Evolutionary conservation across 2,329 filamentous ascomycete species (phyloP).

Genomic region (Monilinia aucupariae): DNA sequence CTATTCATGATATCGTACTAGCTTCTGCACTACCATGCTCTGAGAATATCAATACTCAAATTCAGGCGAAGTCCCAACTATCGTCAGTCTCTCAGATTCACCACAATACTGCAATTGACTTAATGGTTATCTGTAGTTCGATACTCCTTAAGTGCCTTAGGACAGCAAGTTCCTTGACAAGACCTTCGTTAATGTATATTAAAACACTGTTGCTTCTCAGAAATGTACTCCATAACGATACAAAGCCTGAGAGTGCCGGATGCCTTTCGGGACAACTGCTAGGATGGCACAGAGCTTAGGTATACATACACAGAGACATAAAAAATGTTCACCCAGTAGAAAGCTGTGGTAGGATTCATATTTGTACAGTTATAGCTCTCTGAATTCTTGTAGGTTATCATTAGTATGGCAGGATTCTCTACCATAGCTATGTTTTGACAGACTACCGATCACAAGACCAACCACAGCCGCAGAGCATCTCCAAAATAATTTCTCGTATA

Average conservation of each 20-base stretch:
- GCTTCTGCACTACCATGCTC: not conserved
- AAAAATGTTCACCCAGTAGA: slow-evolving; percentile 9
- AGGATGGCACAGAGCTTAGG: slow-evolving; percentile 58
- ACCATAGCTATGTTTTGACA: not conserved
- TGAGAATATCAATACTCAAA: not conserved
- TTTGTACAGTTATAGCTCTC: not conserved
- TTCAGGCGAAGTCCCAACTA: not conserved
- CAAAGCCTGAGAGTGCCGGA: slow-evolving; percentile 64
- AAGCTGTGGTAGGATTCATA: slow-evolving; percentile 18
- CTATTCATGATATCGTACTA: not conserved
- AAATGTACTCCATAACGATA: slow-evolving; percentile 58
- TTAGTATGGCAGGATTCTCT: slow-evolving; percentile 8
- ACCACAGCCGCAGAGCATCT: slow-evolving; percentile 31
- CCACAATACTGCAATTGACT: not conserved
- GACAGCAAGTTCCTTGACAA: slow-evolving; percentile 53
- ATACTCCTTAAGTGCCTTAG: slow-evolving; percentile 50
- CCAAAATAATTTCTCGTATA: not conserved
- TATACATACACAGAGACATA: slow-evolving; percentile 40
- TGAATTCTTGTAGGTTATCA: not conserved
- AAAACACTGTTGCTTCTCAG: slow-evolving; percentile 55
- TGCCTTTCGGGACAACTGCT: slow-evolving; percentile 54
- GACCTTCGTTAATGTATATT: slow-evolving; percentile 57
- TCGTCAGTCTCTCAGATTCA: not conserved
- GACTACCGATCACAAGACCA: slow-evolving; percentile 30
- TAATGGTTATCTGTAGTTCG: slow-evolving; percentile 1